Base-by-base conservation (phyloP, 352 stramenopile genomes). In the Phytophthora pinifolia region DNA sequence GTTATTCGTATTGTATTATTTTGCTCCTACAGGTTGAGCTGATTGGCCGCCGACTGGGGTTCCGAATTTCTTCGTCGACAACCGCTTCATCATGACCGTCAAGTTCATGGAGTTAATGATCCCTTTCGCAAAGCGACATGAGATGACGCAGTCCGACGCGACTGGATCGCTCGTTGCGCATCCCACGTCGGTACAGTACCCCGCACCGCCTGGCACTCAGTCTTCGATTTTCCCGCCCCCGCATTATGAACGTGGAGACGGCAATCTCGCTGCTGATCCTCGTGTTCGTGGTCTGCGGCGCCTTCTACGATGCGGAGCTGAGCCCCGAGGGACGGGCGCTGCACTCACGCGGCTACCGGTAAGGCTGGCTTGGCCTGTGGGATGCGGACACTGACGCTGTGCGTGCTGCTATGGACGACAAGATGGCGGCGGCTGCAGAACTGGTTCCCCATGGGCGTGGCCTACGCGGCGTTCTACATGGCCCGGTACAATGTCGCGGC, bases 391-490 rank as follows among this genome's bases (percentile, higher is more conserved):
- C 36, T 43, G 17, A 25, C 15, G 10, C 10, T 43, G 36, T 25
- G n/a, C 25, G 12, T 25, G 14, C 25, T 18, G 36, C 36, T 25
- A 10, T 12, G 22, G 22, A 27, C 22, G 22, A 27, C 22, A 27
- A 78, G 71, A 67, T 88, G 75, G 77, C 73, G 80, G 18, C 75
- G 80, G 33, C 64, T 88, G 15, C 67, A 81, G 52, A 88, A 91
- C 55, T 88, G 76, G 76, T 86, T 91, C 59, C 77, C 80, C 6
- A 86, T 91, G 75, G 78, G 81, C 34, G 53, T 89, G 10, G 78
- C 78, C 25, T 88, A 91, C 49, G 76, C 80, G 1, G 76, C 77
- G 18, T 91, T 91, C 62, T 88, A 91, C 68, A 91, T 88, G 80
- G 76, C 80, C 30, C 66, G 80, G 13, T 91, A 91, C 57, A 79